Percentiles rank a stretch among this genome's conserved stretches.
These are phyloP conservation scores for Amylocarpus encephaloides DNA, from an alignment of 2,329 filamentous ascomycete species.

Conservation along the genomic window DNA sequence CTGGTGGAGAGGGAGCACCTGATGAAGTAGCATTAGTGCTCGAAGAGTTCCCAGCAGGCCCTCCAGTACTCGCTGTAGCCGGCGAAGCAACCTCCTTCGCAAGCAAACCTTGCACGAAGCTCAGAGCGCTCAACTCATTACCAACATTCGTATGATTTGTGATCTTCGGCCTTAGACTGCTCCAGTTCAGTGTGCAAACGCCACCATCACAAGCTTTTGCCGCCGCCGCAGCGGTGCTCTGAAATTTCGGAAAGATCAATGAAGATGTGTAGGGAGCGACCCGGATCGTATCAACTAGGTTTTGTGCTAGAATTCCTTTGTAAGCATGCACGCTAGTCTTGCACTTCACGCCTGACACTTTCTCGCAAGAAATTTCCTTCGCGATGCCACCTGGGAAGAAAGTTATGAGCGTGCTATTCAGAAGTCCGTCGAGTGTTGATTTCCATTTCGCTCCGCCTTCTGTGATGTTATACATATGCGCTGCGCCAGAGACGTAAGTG, in stretches of 20 bases:
- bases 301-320: slow-evolving; percentile 64
- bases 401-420: slow-evolving; percentile 40
- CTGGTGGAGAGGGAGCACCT: too few species aligned
- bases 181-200: slow-evolving; percentile 62
- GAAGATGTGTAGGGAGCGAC: slow-evolving; percentile 54
- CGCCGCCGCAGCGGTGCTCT: slow-evolving; percentile 52
- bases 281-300: slow-evolving; percentile 54
- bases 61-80: slow-evolving; percentile 42
- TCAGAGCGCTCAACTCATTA: slow-evolving; percentile 52
- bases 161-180: slow-evolving; percentile 45
- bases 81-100: slow-evolving; percentile 28
- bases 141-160: slow-evolving; percentile 28
- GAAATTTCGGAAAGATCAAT: slow-evolving; percentile 51
- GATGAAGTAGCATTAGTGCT: too few species aligned
- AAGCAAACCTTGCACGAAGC: slow-evolving; percentile 40
- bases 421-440: slow-evolving; percentile 46
- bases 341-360: slow-evolving; percentile 49
- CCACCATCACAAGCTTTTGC: slow-evolving; percentile 56
- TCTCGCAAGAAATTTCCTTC: slow-evolving; percentile 62
- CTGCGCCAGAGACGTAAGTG: slow-evolving; percentile 54
- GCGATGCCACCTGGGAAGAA: slow-evolving; percentile 56
- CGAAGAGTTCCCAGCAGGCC: slow-evolving; percentile 33
- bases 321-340: slow-evolving; percentile 67
- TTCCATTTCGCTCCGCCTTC: slow-evolving; percentile 41
- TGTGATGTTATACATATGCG: slow-evolving; percentile 58